Evolutionary conservation across 2,329 filamentous ascomycete genomes (phyloP).

Genomic region (Amphichorda felina): DNA sequence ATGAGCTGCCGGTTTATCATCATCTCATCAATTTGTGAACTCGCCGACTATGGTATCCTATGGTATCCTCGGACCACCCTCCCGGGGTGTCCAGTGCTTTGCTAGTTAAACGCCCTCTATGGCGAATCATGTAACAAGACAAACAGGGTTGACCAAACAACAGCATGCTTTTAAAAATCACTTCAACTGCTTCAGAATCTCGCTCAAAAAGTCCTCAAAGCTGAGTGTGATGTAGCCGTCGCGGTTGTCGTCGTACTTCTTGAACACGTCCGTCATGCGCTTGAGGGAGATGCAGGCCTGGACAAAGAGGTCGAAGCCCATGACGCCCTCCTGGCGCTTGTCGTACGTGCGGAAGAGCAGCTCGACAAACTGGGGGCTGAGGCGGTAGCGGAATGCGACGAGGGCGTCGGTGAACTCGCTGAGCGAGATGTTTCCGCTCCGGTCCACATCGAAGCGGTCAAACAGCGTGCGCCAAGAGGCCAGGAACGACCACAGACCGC

Average conservation of each 20-base stretch:
- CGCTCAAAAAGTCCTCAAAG: slow-evolving; percentile 71
- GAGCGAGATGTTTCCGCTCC: slow-evolving; percentile 74
- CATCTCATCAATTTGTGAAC: too few relatives aligned
- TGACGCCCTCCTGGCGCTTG: slow-evolving; percentile 55
- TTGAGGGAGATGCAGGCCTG: slow-evolving; percentile 95
- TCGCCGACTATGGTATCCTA: too few relatives aligned
- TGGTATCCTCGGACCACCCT: too few relatives aligned
- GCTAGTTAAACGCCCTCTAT: too few relatives aligned
- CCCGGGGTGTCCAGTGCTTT: too few relatives aligned
- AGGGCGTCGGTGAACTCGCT: slow-evolving; percentile 84
- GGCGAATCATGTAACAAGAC: too few relatives aligned
- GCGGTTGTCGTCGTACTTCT: slow-evolving; percentile 94
- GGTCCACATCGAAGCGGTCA: slow-evolving; percentile 86
- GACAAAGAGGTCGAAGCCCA: slow-evolving; percentile 94
- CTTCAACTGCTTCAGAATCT: slow-evolving; percentile 50
- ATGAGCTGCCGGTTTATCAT: too few relatives aligned
- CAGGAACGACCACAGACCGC: slow-evolving; percentile 90
- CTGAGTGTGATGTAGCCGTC: slow-evolving; percentile 84
- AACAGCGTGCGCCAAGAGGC: slow-evolving; percentile 91
- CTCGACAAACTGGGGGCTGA: slow-evolving; percentile 73
- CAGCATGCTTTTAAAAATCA: slow-evolving; percentile 9
- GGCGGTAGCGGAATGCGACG: slow-evolving; percentile 83
- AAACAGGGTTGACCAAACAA: too few relatives aligned
- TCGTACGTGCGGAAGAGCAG: slow-evolving; percentile 85
- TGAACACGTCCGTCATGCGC: slow-evolving; percentile 98